These are phyloP conservation scores for Synchytrium microbalum DNA, from an alignment of 371 early-diverging fungal genomes.

Conservation along the genomic window DNA sequence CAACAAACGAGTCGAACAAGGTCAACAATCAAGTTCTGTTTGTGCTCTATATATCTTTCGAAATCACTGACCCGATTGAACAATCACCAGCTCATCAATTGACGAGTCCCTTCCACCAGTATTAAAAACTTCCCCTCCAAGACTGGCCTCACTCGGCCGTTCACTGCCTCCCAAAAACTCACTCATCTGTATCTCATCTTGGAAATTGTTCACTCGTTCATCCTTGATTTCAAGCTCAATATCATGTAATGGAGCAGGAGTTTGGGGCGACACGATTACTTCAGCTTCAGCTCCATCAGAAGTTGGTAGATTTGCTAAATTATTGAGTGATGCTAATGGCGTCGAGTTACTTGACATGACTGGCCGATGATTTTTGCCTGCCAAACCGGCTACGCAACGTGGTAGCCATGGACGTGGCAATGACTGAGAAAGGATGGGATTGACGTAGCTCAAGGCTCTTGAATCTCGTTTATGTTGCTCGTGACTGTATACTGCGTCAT, in stretches of 20 bases:
- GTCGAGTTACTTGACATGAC: not conserved
- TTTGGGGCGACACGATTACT: not conserved
- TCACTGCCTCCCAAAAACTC: not conserved
- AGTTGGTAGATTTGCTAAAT: not conserved
- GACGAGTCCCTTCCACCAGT: not conserved
- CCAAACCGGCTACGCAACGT: slow-evolving; percentile 15
- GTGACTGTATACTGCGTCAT: slow-evolving; percentile 21
- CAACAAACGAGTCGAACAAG: too few species aligned
- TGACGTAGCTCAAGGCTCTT: slow-evolving; percentile 23
- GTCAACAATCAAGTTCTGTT: too few species aligned
- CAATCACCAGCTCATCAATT: not conserved
- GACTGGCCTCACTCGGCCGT: not conserved
- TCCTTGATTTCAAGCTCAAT: not conserved
- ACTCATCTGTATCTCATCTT: not conserved
- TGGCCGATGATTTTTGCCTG: not conserved
- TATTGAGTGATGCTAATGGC: not conserved
- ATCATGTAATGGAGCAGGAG: not conserved
- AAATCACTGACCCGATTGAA: too few species aligned
- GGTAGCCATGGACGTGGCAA: slow-evolving; percentile 30
- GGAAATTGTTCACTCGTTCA: not conserved
- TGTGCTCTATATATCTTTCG: too few species aligned
- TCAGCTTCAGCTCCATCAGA: not conserved
- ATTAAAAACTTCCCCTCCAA: not conserved
- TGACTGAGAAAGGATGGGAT: slow-evolving; percentile 28
- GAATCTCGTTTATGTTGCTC: slow-evolving; percentile 25